Conservation (phyloP, 2,329 filamentous ascomycete species). For the Xylariaceae sp. region DNA sequence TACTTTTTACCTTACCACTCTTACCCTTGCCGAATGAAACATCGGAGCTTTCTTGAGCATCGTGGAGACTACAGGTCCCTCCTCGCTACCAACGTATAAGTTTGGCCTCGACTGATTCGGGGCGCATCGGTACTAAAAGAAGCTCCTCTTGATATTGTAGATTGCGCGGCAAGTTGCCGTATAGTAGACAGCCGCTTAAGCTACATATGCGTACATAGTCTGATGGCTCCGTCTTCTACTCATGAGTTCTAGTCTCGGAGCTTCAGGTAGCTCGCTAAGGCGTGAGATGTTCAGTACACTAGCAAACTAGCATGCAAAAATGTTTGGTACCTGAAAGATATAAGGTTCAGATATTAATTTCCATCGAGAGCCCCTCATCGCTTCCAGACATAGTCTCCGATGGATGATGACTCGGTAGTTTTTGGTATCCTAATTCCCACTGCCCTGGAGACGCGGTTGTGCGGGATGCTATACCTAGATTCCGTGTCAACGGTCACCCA, state of each 20-base stretch:
- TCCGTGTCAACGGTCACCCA: slow-evolving; percentile 2
- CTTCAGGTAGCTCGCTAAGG: slow-evolving; percentile 19
- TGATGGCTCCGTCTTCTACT: no score
- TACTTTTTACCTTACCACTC: slow-evolving; percentile 18
- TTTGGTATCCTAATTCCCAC: slow-evolving; percentile 24
- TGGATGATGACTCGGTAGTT: slow-evolving; percentile 23
- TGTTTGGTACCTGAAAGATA: slow-evolving; percentile 12
- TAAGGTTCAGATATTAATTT: slow-evolving; percentile 14
- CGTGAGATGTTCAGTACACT: no score
- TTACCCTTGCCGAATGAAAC: slow-evolving; percentile 38
- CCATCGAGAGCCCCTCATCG: background rate
- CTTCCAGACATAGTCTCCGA: slow-evolving; percentile 6
- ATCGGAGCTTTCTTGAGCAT: slow-evolving; percentile 38
- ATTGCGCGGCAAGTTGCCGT: background rate
- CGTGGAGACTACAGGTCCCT: slow-evolving; percentile 30
- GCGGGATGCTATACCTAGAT: slow-evolving; percentile 17
- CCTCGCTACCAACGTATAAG: slow-evolving; percentile 19
- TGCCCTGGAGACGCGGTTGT: slow-evolving; percentile 13
- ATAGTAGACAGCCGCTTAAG: background rate
- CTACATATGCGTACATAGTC: slow-evolving; percentile 5
- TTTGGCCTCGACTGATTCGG: slow-evolving; percentile 24
- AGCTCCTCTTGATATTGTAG: slow-evolving; percentile 8
- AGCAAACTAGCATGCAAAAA: slow-evolving; percentile 21
- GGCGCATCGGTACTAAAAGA: slow-evolving; percentile 19
- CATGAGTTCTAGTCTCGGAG: slow-evolving; percentile 5